Evolutionary conservation across 345 rosid genomes (phyloP).

Genomic region (Eucalyptus regnans): DNA sequence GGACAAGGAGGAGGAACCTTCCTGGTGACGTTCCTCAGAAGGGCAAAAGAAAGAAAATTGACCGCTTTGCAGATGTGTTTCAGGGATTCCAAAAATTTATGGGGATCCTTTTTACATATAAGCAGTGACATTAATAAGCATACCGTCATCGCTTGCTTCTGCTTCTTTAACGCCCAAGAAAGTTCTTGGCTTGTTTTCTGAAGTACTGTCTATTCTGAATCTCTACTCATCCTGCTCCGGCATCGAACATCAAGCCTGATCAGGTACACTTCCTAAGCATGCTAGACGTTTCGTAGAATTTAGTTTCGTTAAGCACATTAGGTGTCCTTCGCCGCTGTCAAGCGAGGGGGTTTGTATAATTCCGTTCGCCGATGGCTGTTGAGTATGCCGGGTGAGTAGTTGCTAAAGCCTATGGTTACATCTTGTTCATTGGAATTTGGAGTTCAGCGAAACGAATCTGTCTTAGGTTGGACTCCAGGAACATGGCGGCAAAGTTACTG

Average conservation of each 20-base stretch:
- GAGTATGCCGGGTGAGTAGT: background rate
- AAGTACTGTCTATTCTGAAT: background rate
- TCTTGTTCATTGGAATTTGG: background rate
- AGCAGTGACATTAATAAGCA: background rate
- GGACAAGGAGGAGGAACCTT: background rate
- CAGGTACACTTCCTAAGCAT: background rate
- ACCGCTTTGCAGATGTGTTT: background rate
- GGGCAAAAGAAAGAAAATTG: background rate
- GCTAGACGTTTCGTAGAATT: background rate
- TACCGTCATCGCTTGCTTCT: background rate
- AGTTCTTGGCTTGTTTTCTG: background rate
- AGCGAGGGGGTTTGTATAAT: background rate
- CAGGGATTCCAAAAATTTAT: background rate
- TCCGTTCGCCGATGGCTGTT: background rate
- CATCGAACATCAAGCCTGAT: background rate
- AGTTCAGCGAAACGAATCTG: background rate
- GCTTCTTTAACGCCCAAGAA: background rate
- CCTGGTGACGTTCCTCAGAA: background rate
- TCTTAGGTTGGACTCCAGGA: background rate
- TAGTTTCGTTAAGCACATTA: background rate
- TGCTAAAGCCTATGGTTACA: background rate
- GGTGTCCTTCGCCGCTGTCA: background rate
- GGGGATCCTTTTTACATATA: background rate
- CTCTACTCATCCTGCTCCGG: background rate
- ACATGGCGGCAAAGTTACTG: conserved; percentile 14